Evolutionary conservation across 1,284 basidiomycete genomes (phyloP), one percentile per base, ranked within the genome.

Genomic region (Thecaphora thlaspeos): DNA sequence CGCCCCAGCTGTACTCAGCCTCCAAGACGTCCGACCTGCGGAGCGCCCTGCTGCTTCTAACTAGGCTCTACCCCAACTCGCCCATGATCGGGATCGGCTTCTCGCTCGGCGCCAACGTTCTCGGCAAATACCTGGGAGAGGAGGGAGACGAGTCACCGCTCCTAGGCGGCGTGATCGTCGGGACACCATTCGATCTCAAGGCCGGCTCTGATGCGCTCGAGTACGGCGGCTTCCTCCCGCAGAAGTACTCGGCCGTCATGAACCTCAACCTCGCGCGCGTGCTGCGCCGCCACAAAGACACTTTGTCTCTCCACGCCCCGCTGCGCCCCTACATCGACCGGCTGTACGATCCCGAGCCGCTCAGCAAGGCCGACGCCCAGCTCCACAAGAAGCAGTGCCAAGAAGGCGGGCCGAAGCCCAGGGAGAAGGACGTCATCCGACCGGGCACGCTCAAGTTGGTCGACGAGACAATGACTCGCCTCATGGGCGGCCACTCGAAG

Each of bases 51-150:
- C 83, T 88, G 73, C 88, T 89, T 79, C 84, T 97, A 46, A 82
- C 86, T 5, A 79, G 84, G 54, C 80, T 81, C 54, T 93, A 87
- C 70, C 92, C 95, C 2, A 79, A 83, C 21, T 90, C 92, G 0
- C 88, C 87, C 8, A 80, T 97, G 37, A 81, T 93, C 30, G 94
- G 90, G 12, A 80, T 95, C 24, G 91, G 91, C 7, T 98, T 96
- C 81, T 95, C 91, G 3, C 84, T 99, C 42, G 95, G 94, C 46
- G 90, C 92, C 36, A 90, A 91, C 71, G 87, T 97, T 39, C 80
- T 98, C 60, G 88, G 90, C n/a, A 85, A 90, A 60, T 96, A 95
- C 79, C 81, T 94, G 44, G 91, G 89, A 7, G 87, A 95, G 78
- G 88, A 93, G 74, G 88, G 88, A 10, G 82, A 84, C n/a, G 72